These are phyloP conservation scores for Mucor saturninus DNA, from an alignment of 371 early-diverging fungal genomes.

Conservation along the genomic window DNA sequence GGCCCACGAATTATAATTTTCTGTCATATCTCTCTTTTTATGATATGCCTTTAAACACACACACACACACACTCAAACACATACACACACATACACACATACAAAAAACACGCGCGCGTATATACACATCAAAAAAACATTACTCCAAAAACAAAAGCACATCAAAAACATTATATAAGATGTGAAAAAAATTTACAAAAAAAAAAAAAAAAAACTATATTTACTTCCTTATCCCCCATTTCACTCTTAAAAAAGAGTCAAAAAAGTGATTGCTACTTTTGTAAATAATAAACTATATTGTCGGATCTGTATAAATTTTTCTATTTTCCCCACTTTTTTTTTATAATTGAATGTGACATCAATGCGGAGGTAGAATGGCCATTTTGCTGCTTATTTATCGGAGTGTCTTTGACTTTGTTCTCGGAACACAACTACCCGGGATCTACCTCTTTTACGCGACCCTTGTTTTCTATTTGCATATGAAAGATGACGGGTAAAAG, in stretches of 20 bases:
- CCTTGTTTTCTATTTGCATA: too few relatives aligned
- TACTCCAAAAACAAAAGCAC: too few relatives aligned
- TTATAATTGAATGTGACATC: background rate
- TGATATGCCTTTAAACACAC: background rate
- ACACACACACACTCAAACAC: background rate
- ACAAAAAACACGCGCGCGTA: background rate
- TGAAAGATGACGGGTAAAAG: too few relatives aligned
- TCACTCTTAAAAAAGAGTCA: background rate
- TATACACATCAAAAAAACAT: too few relatives aligned
- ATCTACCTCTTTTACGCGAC: too few relatives aligned
- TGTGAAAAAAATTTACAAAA: background rate
- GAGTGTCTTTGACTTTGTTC: too few relatives aligned
- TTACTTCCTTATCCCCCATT: background rate
- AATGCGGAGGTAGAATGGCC: too few relatives aligned
- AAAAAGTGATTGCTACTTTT: constrained; percentile 6
- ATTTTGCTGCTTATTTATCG: too few relatives aligned
- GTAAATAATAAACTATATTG: background rate
- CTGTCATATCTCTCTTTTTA: background rate
- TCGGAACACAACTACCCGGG: too few relatives aligned
- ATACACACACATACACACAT: background rate
- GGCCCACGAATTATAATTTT: constrained; percentile 65
- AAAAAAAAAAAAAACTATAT: background rate
- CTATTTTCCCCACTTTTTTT: background rate
- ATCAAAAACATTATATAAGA: too few relatives aligned
- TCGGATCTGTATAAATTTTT: background rate